Conservation (phyloP, 176 grass and related monocot species). For the Oryza brachyantha region DNA sequence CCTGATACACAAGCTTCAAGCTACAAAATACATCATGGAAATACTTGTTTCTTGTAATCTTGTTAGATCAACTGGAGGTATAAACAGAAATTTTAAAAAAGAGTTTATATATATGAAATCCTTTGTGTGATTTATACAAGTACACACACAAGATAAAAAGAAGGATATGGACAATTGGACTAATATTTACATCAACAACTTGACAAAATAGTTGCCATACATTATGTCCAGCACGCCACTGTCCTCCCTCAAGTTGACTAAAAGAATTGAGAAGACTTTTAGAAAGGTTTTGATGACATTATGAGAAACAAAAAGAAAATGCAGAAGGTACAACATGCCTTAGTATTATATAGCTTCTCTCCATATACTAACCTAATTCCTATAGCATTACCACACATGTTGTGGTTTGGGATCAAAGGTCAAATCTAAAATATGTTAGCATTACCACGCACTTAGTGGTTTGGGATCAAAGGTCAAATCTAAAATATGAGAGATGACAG, state of each 20-base stretch:
- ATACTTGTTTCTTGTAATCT: background rate
- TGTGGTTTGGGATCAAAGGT: conserved; percentile 9
- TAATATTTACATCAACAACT: conserved; percentile 23
- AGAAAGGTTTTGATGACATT: background rate
- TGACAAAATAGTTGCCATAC: conserved; percentile 5
- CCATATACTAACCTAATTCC: conserved; percentile 8
- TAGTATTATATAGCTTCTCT: background rate
- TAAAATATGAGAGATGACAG: background rate
- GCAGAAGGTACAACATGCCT: background rate
- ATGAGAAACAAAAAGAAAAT: conserved; percentile 3
- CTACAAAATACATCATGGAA: background rate
- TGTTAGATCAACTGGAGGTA: background rate
- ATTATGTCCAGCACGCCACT: background rate
- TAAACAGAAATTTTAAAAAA: conserved; percentile 1
- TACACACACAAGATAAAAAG: background rate
- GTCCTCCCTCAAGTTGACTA: conserved; percentile 22
- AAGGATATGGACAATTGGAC: background rate
- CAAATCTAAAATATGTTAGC: background rate
- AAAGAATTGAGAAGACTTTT: background rate
- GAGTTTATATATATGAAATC: background rate
- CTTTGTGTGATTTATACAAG: background rate
- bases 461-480: conserved; percentile 9
- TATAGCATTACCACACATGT: background rate
- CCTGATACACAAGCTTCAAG: background rate
- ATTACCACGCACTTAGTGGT: background rate